Base-by-base conservation (phyloP, 306 rosid genomes). In the Geum urbanum region DNA sequence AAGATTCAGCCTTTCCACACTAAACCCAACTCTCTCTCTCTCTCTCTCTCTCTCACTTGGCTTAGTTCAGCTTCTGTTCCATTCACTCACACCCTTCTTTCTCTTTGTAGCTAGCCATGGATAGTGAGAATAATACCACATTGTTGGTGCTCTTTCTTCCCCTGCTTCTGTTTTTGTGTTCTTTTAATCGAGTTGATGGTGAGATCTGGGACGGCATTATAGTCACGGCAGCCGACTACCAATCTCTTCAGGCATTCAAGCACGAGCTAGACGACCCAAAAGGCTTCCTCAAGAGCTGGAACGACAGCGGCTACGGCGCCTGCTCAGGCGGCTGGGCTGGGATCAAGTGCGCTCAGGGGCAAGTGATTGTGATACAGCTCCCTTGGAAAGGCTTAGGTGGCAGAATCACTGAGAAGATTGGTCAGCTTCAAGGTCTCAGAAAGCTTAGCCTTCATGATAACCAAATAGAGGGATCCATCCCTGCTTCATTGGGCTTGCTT, bases 401-500 rank as follows among this genome's bases (percentile, higher is more conserved):
- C 0, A 75, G 67, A 47, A 84, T 92, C 82, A 76, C 98, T 0
- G 84, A 86, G 19, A 89, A 77, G 65, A 89, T 92, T 7, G 91
- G 96, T 7, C 95, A 86, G 56, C 91, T 92, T 71, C 84, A 79
- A 20, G 96, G 86, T 5, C 89, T 92, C 9, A 69, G 96, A 65
- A 92, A 92, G 79, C 89, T 92, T 10, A 92, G 96, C 73, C 89
- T 92, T 68, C 98, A 92, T 10, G 94, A 92, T 72, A 92, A 92
- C 70, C 77, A 57, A 6, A 83, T 89, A 70, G 80, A 67, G 20
- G 98, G 98, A 24, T 74, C 95, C 22, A 82, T 89, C 73, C 98
- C 98, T 75, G 79, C 80, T 41, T 50, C 98, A 55, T 48, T 92
- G 41, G 98, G 98, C 37, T 67, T 87, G 67, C 86, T 89, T 67